Percentiles rank a stretch among this genome's conserved stretches.
Evolutionary conservation across 257 asterid genomes (phyloP).

Genomic region (Forsythia viridissima): DNA sequence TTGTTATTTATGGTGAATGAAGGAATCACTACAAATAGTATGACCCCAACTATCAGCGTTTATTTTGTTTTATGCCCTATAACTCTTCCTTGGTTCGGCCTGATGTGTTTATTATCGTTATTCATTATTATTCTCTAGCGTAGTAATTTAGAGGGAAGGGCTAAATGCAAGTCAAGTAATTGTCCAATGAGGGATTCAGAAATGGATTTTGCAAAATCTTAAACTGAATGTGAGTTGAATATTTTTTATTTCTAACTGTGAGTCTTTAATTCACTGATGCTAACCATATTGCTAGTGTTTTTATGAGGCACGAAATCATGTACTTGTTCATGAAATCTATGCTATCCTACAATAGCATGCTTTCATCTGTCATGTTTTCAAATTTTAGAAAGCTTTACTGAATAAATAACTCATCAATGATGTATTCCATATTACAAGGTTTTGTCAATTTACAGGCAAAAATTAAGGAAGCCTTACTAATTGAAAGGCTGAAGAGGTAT

Average conservation of each 20-base stretch:
- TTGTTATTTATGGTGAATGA: too few relatives aligned
- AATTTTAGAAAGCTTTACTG: neutral
- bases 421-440: neutral
- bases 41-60: too few relatives aligned
- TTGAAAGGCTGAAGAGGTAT: slow-evolving; percentile 79
- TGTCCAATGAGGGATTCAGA: too few relatives aligned
- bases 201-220: neutral
- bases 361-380: neutral
- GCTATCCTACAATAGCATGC: neutral
- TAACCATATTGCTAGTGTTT: neutral
- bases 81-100: too few relatives aligned
- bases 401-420: slow-evolving; percentile 10
- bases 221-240: neutral
- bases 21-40: too few relatives aligned
- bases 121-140: too few relatives aligned
- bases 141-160: too few relatives aligned
- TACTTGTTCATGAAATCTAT: neutral
- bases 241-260: neutral
- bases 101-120: too few relatives aligned
- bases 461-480: slow-evolving; percentile 69
- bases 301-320: neutral
- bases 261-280: neutral
- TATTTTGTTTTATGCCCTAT: too few relatives aligned
- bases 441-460: slow-evolving; percentile 54
- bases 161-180: too few relatives aligned